Conservation (phyloP, 768 basidiomycete species). For the Terana coerulea region DNA sequence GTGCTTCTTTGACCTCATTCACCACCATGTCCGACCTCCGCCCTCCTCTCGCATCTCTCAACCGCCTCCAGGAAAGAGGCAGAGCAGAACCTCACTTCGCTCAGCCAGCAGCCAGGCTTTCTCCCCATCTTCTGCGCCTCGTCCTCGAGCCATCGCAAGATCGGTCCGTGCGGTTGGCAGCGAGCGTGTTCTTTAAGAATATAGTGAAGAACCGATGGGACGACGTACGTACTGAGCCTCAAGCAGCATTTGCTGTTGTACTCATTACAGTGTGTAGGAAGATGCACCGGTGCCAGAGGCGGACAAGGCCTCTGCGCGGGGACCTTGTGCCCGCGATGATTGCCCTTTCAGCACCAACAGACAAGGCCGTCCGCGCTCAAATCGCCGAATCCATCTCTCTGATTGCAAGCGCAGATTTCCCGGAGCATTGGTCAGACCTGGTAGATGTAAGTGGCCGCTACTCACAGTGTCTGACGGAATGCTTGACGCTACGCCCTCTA, state of each 20-base stretch:
- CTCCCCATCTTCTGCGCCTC: slow-evolving; percentile 73
- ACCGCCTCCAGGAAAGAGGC: slow-evolving; percentile 72
- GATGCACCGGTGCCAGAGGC: slow-evolving; percentile 63
- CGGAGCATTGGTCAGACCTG: slow-evolving; percentile 82
- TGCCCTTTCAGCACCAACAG: slow-evolving; percentile 64
- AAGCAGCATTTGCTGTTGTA: background rate
- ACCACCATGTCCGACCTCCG: slow-evolving; percentile 63
- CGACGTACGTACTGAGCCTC: slow-evolving; percentile 53
- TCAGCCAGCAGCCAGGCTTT: slow-evolving; percentile 76
- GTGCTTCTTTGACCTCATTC: slow-evolving; percentile 2
- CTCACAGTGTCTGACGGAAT: background rate
- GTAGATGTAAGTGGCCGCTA: slow-evolving; percentile 72
- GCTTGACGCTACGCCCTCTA: slow-evolving; percentile 26
- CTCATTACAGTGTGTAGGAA: slow-evolving; percentile 42
- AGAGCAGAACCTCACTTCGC: slow-evolving; percentile 66
- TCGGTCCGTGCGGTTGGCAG: slow-evolving; percentile 74
- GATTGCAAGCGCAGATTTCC: slow-evolving; percentile 92
- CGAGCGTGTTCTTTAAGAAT: slow-evolving; percentile 91
- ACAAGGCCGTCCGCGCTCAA: slow-evolving; percentile 75
- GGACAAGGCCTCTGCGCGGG: slow-evolving; percentile 73
- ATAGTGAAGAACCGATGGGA: slow-evolving; percentile 84
- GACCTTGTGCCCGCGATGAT: slow-evolving; percentile 93
- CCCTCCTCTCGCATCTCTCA: slow-evolving; percentile 68
- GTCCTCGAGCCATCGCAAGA: slow-evolving; percentile 65
- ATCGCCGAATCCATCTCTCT: slow-evolving; percentile 91